Evolutionary conservation across 208 protist species (phyloP).

Genomic region (Crithidia bombi): DNA sequence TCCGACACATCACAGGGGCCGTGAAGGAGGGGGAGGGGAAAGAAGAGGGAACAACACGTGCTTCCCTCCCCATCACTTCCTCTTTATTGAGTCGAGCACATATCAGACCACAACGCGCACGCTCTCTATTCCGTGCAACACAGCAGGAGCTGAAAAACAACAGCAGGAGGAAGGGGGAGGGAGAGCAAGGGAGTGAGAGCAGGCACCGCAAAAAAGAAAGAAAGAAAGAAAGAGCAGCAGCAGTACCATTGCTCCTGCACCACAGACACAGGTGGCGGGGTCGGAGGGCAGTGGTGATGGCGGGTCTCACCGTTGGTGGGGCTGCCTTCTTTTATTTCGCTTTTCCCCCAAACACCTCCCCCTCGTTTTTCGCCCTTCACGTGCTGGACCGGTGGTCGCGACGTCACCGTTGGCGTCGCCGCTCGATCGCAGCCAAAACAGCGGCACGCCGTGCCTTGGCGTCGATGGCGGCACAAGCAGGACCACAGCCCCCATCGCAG

Average conservation of each 20-base stretch:
- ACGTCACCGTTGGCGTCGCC: neutral
- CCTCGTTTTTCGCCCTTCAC: neutral
- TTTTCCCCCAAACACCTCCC: no score
- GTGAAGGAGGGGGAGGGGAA: no score
- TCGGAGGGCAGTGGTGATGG: no score
- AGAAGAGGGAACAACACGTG: no score
- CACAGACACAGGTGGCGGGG: no score
- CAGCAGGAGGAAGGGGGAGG: no score
- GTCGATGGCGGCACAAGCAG: neutral
- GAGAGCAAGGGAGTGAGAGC: neutral
- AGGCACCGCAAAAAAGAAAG: neutral
- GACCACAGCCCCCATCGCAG: neutral
- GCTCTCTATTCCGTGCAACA: no score
- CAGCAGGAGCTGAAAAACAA: no score
- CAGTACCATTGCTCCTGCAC: neutral
- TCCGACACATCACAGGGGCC: no score
- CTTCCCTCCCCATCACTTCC: neutral
- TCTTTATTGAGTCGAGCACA: neutral
- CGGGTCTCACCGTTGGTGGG: no score
- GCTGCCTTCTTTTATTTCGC: no score
- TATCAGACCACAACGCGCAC: no score
- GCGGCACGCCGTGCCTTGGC: slow-evolving; percentile 7
- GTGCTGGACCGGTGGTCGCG: neutral
- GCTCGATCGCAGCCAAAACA: slow-evolving; percentile 8
- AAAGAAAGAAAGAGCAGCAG: neutral